A percentile compares a stretch with the other conserved stretches of the same genome.
Conservation (phyloP, 2,329 filamentous ascomycete species). For the Triangularia verruculosa region DNA sequence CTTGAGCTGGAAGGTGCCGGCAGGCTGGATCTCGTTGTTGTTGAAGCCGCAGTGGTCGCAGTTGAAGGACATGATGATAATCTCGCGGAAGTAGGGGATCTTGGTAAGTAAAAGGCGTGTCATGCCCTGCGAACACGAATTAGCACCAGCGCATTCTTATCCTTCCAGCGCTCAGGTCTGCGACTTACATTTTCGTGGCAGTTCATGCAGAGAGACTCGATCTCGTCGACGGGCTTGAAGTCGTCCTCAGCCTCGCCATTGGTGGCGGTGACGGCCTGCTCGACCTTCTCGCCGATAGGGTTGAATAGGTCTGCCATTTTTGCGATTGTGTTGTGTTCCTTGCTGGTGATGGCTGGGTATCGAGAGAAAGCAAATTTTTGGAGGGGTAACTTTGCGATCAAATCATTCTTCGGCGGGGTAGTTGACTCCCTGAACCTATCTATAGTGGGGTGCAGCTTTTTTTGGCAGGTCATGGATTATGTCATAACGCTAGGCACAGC, state of each 20-base stretch:
- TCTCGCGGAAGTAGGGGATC: slow-evolving; percentile 96
- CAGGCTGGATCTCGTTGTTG: slow-evolving; percentile 92
- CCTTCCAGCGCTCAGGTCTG: background rate
- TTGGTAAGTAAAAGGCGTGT: slow-evolving; percentile 85
- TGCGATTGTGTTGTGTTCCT: slow-evolving; percentile 34
- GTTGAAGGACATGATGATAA: slow-evolving; percentile 94
- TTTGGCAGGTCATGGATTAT: slow-evolving; percentile 28
- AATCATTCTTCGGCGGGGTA: slow-evolving; percentile 35
- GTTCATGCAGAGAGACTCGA: slow-evolving; percentile 83
- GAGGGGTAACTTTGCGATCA: slow-evolving; percentile 35
- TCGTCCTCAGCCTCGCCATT: slow-evolving; percentile 43
- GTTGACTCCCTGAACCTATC: slow-evolving; percentile 8
- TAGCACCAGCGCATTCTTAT: slow-evolving; percentile 15
- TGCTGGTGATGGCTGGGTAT: background rate
- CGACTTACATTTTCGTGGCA: slow-evolving; percentile 69
- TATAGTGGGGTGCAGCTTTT: slow-evolving; percentile 17
- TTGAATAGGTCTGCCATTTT: slow-evolving; percentile 54
- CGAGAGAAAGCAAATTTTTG: slow-evolving; percentile 31
- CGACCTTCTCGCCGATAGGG: slow-evolving; percentile 60
- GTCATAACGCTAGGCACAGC: slow-evolving; percentile 29
- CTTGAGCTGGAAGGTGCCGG: slow-evolving; percentile 86
- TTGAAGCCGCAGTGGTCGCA: slow-evolving; percentile 86
- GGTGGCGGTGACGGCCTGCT: slow-evolving; percentile 44
- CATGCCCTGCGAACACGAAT: slow-evolving; percentile 56
- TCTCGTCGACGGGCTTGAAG: slow-evolving; percentile 59